A percentile compares a stretch with the other conserved stretches of the same genome.
phyloP scores from a whole-genome alignment of 2,329 filamentous ascomycete genomes.

The Cryphonectria parasitica region DNA sequence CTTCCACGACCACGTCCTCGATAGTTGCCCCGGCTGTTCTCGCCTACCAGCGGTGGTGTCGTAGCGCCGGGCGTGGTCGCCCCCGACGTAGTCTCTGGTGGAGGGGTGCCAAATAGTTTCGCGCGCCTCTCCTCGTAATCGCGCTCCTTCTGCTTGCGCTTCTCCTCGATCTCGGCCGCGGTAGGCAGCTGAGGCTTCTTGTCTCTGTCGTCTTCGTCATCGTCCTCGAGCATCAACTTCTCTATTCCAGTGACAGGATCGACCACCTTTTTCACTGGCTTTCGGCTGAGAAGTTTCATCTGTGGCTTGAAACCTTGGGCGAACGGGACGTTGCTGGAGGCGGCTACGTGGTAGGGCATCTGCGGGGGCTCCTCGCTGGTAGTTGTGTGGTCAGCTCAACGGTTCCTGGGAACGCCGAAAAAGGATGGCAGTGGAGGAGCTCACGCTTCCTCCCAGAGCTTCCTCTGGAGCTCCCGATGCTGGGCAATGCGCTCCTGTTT shows the following conservation, averaged over 20 bases:
- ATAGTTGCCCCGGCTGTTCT: conserved; percentile 45
- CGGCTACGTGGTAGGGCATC: conserved; percentile 74
- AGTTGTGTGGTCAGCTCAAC: conserved; percentile 19
- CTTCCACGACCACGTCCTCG: conserved; percentile 53
- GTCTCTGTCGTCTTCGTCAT: conserved; percentile 67
- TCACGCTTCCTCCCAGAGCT: conserved; percentile 89
- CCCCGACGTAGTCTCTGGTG: conserved; percentile 46
- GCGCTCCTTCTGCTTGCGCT: conserved; percentile 80
- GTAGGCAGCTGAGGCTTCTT: conserved; percentile 57
- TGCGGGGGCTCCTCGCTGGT: conserved; percentile 73
- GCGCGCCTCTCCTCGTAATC: conserved; percentile 88
- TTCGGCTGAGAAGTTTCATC: conserved; percentile 83
- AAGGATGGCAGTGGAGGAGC: conserved; percentile 34
- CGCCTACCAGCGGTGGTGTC: conserved; percentile 59
- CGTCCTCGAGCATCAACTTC: conserved; percentile 50
- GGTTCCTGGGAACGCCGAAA: not conserved
- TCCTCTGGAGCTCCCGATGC: conserved; percentile 82
- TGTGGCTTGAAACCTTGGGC: conserved; percentile 75
- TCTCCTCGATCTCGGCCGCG: conserved; percentile 74
- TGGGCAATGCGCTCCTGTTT: conserved; percentile 78
- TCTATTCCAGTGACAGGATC: conserved; percentile 56
- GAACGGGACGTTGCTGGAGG: conserved; percentile 56
- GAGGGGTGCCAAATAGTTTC: conserved; percentile 75
- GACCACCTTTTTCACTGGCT: conserved; percentile 65
- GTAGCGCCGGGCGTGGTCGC: conserved; percentile 65